phyloP scores from a whole-genome alignment of 164 flowering plant genomes.

The Kalanchoe fedtschenkoi region DNA sequence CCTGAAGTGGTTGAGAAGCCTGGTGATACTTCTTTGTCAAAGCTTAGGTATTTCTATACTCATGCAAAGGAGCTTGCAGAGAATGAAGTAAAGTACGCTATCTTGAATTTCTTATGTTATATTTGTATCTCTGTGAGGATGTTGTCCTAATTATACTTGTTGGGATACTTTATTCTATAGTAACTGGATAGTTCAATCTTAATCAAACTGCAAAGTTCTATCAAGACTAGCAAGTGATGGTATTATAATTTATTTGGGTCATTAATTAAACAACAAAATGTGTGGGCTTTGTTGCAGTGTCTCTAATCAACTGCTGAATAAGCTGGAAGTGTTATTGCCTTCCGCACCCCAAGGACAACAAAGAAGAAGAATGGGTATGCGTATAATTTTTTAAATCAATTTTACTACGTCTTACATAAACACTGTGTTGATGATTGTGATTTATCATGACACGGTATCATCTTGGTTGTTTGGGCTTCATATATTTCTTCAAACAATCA shows the following conservation, averaged over 20 bases:
- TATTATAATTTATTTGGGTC: background rate
- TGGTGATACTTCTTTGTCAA: conserved; percentile 53
- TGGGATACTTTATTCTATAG: no score
- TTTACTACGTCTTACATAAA: no score
- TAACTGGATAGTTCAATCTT: background rate
- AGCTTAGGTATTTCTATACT: conserved; percentile 48
- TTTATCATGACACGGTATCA: no score
- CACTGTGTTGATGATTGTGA: no score
- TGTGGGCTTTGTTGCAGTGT: conserved; percentile 35
- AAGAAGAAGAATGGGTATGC: conserved; percentile 66
- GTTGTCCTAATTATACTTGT: background rate
- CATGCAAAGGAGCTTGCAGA: conserved; percentile 82
- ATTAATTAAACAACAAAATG: background rate
- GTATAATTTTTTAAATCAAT: background rate
- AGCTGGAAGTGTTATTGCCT: conserved; percentile 61
- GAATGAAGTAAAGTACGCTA: conserved; percentile 54
- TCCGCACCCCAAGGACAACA: conserved; percentile 63
- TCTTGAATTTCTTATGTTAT: background rate
- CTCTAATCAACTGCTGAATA: conserved; percentile 39
- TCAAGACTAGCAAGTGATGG: background rate
- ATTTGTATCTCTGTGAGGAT: background rate
- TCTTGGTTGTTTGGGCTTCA: no score
- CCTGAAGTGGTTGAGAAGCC: conserved; percentile 90
- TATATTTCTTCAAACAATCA: background rate
- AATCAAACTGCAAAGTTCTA: background rate